Percentiles rank a stretch among this genome's conserved stretches.
These are phyloP conservation scores for Trichosporon faecale DNA, from an alignment of 1,284 basidiomycete species.

Conservation along the genomic window DNA sequence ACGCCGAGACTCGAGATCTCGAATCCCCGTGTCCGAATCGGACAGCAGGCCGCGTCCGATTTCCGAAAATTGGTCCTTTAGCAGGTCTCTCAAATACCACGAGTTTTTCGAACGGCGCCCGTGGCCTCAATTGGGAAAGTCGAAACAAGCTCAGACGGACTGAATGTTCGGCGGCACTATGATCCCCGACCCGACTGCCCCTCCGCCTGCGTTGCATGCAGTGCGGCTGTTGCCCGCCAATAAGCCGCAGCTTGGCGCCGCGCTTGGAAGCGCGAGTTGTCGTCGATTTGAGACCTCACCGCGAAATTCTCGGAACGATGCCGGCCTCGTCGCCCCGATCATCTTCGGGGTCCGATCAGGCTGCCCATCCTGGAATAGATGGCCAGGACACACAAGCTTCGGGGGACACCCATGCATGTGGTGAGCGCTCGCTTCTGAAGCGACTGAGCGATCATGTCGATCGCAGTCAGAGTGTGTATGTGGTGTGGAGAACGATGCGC, in stretches of 20 bases:
- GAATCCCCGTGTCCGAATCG: background rate
- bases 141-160: background rate
- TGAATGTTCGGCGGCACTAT: background rate
- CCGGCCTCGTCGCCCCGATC: background rate
- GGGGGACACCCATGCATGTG: background rate
- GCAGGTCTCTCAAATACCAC: too few species aligned
- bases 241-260: background rate
- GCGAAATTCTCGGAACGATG: background rate
- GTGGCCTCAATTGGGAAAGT: background rate
- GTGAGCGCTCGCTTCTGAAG: background rate
- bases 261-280: background rate
- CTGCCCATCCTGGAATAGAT: too few species aligned
- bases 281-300: background rate
- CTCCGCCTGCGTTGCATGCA: too few species aligned
- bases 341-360: too few species aligned
- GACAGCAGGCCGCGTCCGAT: background rate
- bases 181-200: too few species aligned
- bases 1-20: background rate
- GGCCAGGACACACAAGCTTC: background rate
- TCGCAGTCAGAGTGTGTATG: background rate
- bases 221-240: background rate
- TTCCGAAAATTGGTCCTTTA: background rate
- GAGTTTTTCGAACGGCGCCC: background rate
- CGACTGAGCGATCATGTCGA: background rate
- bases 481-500: background rate